Conservation (phyloP, 2,329 filamentous ascomycete genomes). For the Nemania sp. region DNA sequence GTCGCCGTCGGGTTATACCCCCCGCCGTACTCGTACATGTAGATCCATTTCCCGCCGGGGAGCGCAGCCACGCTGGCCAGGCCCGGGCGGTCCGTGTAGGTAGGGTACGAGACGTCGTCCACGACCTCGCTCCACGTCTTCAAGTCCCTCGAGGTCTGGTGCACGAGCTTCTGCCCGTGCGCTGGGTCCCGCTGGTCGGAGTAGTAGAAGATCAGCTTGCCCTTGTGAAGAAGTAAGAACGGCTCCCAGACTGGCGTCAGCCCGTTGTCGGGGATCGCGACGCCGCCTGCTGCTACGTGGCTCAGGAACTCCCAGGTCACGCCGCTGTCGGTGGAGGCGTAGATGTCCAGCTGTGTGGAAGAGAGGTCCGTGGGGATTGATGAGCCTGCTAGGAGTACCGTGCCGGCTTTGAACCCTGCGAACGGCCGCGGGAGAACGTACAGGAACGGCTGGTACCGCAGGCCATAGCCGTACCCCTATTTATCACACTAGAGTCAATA, state of each 20-base stretch:
- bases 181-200: conserved; percentile 73
- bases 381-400: conserved; percentile 71
- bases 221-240: conserved; percentile 70
- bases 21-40: conserved; percentile 56
- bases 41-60: conserved; percentile 70
- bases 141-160: conserved; percentile 71
- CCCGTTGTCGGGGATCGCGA: conserved; percentile 71
- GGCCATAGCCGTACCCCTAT: conserved; percentile 72
- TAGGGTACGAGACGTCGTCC: conserved; percentile 70
- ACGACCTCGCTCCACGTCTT: conserved; percentile 69
- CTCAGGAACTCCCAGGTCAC: conserved; percentile 75
- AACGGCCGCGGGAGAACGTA: conserved; percentile 71
- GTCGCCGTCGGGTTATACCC: conserved; percentile 37
- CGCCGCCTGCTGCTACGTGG: conserved; percentile 73
- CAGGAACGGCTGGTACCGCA: conserved; percentile 77
- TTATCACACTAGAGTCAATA: no score
- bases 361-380: conserved; percentile 70
- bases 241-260: conserved; percentile 80
- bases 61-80: conserved; percentile 66
- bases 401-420: conserved; percentile 70
- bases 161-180: conserved; percentile 76
- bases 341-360: conserved; percentile 75
- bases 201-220: conserved; percentile 74
- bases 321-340: conserved; percentile 72
- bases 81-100: conserved; percentile 50